A percentile compares a stretch with the other conserved stretches of the same genome.
These are phyloP conservation scores for Paecilomyces niveus DNA, from an alignment of 2,329 filamentous ascomycete species.

Conservation along the genomic window DNA sequence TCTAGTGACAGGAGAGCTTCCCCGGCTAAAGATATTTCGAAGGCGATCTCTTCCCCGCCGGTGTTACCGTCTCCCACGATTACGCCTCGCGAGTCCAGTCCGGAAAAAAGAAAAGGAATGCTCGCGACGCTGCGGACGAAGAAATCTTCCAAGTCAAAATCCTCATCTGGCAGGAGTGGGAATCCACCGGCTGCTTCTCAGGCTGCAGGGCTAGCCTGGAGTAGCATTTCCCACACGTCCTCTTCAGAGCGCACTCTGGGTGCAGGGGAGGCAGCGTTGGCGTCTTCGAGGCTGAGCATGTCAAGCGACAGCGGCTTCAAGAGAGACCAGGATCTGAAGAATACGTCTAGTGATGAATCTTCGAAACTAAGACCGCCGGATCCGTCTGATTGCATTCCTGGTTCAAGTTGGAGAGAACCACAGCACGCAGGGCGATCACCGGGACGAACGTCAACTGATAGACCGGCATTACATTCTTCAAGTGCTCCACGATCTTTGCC, in stretches of 20 bases:
- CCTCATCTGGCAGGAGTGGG: constrained; percentile 36
- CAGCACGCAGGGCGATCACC: constrained; percentile 2
- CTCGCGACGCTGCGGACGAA: constrained; percentile 47
- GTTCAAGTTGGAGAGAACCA: constrained; percentile 9
- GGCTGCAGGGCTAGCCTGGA: constrained; percentile 58
- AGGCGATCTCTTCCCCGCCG: constrained; percentile 19
- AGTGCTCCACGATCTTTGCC: background rate
- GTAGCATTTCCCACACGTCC: constrained; percentile 25
- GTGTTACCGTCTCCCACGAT: constrained; percentile 25
- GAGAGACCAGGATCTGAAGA: constrained; percentile 2
- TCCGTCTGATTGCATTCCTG: constrained; percentile 11
- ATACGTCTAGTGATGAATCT: background rate
- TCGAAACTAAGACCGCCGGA: background rate
- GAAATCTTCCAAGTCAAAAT: constrained; percentile 41
- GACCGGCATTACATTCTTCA: background rate
- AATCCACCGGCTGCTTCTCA: constrained; percentile 52
- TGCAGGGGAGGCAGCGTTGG: constrained; percentile 17
- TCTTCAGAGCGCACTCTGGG: constrained; percentile 19
- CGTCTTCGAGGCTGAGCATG: constrained; percentile 20
- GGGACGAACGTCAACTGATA: background rate
- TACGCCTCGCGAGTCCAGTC: constrained; percentile 52
- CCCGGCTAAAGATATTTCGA: constrained; percentile 14
- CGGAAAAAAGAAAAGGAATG: constrained; percentile 54
- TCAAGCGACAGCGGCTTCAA: constrained; percentile 17
- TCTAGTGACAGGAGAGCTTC: constrained; percentile 10